Conservation (phyloP, 1,284 basidiomycete species). For the Chalciporus sp. region DNA sequence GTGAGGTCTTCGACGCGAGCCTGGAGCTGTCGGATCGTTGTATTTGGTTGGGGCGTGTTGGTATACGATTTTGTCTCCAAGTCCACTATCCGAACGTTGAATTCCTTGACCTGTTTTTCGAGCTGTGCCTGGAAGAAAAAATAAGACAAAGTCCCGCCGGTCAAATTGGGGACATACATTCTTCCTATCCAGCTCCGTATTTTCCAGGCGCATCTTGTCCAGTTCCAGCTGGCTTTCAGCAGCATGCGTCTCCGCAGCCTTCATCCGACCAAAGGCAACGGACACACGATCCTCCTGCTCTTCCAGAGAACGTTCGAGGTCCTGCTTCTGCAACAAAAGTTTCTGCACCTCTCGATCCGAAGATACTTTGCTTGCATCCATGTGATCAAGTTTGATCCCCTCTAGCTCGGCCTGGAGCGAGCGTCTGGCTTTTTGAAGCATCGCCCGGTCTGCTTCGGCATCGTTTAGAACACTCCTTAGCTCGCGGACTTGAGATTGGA, state of each 20-base stretch:
- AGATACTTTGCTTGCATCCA: conserved; percentile 69
- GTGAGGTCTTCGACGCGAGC: conserved; percentile 74
- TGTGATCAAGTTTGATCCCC: conserved; percentile 74
- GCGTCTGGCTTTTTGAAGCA: conserved; percentile 82
- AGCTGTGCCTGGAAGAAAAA: conserved; percentile 60
- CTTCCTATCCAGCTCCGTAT: conserved; percentile 73
- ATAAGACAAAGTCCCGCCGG: conserved; percentile 4
- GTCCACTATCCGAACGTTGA: conserved; percentile 80
- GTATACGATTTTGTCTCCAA: conserved; percentile 78
- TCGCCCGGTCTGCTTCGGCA: conserved; percentile 76
- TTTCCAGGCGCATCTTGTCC: conserved; percentile 73
- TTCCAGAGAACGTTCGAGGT: conserved; percentile 76
- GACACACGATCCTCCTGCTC: conserved; percentile 75
- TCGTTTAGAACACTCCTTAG: conserved; percentile 80
- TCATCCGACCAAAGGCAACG: conserved; percentile 76
- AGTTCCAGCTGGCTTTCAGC: conserved; percentile 77
- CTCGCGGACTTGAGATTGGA: conserved; percentile 85
- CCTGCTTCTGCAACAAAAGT: conserved; percentile 77
- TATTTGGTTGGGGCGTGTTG: conserved; percentile 59
- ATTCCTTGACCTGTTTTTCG: conserved; percentile 82
- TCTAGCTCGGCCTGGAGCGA: conserved; percentile 80
- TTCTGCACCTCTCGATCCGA: conserved; percentile 77
- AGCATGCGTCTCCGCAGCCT: conserved; percentile 76
- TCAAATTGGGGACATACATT: conserved; percentile 56
- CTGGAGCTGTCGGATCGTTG: conserved; percentile 59